Conservation (phyloP, 225 moss, liverwort and hornwort genomes). For the Lunularia cruciata region DNA sequence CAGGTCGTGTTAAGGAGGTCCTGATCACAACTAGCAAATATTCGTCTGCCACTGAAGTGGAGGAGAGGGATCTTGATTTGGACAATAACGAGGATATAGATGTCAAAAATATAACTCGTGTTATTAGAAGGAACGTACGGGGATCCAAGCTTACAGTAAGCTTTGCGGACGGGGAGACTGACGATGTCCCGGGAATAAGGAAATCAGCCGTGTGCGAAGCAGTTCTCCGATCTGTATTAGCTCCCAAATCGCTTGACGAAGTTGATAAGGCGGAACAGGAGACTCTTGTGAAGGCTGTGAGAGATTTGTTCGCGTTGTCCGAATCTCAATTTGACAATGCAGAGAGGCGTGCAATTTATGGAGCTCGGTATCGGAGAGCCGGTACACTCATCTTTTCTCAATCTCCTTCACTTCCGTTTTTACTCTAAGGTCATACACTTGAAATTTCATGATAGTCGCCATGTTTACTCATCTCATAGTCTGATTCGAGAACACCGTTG, state of each 20-base stretch:
- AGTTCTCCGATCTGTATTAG: slow-evolving; percentile 42
- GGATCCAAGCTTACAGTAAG: slow-evolving; percentile 17
- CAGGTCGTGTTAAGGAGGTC: slow-evolving; percentile 49
- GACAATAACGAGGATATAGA: slow-evolving; percentile 8
- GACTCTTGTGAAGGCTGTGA: slow-evolving; percentile 32
- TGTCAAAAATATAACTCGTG: slow-evolving; percentile 33
- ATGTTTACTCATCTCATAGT: too few relatives aligned
- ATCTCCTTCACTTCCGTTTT: not conserved
- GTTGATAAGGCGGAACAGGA: slow-evolving; percentile 31
- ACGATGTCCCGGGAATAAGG: slow-evolving; percentile 17
- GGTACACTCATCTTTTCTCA: slow-evolving; percentile 22
- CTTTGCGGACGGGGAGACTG: slow-evolving; percentile 12
- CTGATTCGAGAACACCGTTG: too few relatives aligned
- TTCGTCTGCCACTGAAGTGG: not conserved
- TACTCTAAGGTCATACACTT: too few relatives aligned
- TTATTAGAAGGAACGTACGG: slow-evolving; percentile 37
- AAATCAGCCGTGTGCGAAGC: slow-evolving; percentile 44
- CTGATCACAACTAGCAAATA: slow-evolving; percentile 20
- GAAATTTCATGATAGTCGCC: too few relatives aligned
- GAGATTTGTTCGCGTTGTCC: slow-evolving; percentile 35
- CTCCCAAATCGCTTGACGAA: slow-evolving; percentile 38
- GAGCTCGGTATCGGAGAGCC: slow-evolving; percentile 51
- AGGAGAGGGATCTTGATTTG: slow-evolving; percentile 18
- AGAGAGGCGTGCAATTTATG: slow-evolving; percentile 46
- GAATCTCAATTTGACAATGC: slow-evolving; percentile 33